Evolutionary conservation across 2,329 filamentous ascomycete genomes (phyloP), one percentile per base, ranked within the genome.

Genomic region (Fusarium oxysporum): DNA sequence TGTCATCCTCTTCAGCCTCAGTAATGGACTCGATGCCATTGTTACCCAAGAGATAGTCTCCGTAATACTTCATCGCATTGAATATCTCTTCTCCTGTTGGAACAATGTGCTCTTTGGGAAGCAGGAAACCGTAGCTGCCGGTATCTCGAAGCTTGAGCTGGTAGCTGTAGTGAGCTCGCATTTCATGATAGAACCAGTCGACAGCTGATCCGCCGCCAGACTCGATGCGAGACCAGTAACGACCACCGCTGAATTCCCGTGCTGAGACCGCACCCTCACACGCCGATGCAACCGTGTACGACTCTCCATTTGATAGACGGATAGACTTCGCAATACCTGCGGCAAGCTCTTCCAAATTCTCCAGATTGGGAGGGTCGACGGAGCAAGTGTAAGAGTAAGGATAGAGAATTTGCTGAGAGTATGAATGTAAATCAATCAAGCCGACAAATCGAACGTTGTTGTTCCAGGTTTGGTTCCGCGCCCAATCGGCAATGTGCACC

Each of bases 131-230:
- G 80, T 98, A 98, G 80, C 91, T 96, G 14, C 96, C 96, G 0
- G 93, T 96, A 80, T 99, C 96, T 54, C 96, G 88, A 33, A 99
- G 86, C 84, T 98, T 98, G 83, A 96, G 92, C 85, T 98, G 96
- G 81, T 97, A 98, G 65, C 94, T 93, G 80, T 94, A 97, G 71
- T 90, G 91, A 23, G 96, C 93, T 51, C 88, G 86, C 69, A 98
- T 83, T 77, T 97, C 92, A 76, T 97, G 93, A 80, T 97, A 97
- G 82, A 99, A 97, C 91, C 93, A 98, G 82, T 98, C 96, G 45
- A 98, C 90, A 3, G 93, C 94, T 54, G 93, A 95, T 6, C 96
- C 96, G 43, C 96, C 95, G 7, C 92, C 90, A 1, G 89, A 89
- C 79, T 96, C 93, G 70, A 95, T 89, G 43, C 90, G 85, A 6